A percentile compares a stretch with the other conserved stretches of the same genome.
phyloP scores from a whole-genome alignment of 192 early-diverging fungal genomes.

The Linnemannia exigua region DNA sequence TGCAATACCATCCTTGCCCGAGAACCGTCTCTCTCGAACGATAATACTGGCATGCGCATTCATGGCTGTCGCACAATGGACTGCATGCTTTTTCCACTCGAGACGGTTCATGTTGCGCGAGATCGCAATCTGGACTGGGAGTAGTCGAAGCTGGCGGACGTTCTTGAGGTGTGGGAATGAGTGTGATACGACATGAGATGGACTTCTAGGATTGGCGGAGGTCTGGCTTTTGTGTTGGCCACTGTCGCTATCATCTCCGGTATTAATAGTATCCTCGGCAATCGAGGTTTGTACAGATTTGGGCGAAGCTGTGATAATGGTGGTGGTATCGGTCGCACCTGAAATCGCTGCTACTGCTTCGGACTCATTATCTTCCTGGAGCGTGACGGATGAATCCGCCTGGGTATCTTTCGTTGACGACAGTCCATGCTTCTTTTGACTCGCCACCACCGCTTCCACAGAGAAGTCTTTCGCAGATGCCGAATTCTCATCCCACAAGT shows the following conservation, averaged over 20 bases:
- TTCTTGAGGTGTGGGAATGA: constrained; percentile 42
- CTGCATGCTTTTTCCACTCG: constrained; percentile 61
- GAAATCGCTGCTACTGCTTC: background rate
- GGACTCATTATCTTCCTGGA: background rate
- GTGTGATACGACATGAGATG: constrained; percentile 18
- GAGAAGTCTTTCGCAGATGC: too few species aligned
- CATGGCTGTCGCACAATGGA: constrained; percentile 57
- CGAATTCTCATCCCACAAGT: background rate
- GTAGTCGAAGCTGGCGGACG: constrained; percentile 31
- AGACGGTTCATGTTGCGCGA: constrained; percentile 58
- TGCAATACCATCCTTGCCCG: constrained; percentile 48
- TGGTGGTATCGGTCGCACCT: background rate
- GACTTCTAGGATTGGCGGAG: background rate
- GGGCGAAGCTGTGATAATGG: background rate
- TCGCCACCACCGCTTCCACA: background rate
- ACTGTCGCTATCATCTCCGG: background rate
- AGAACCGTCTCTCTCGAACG: constrained; percentile 58
- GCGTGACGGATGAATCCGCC: constrained; percentile 10
- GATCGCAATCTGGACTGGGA: constrained; percentile 44
- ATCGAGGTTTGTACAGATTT: background rate
- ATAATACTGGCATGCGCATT: constrained; percentile 70
- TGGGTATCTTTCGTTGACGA: constrained; percentile 1
- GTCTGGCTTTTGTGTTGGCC: background rate
- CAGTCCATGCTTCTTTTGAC: background rate
- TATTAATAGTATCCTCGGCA: background rate